Base-by-base conservation (phyloP, 805 yeast species). In the Yarrowia yakushimensis region DNA sequence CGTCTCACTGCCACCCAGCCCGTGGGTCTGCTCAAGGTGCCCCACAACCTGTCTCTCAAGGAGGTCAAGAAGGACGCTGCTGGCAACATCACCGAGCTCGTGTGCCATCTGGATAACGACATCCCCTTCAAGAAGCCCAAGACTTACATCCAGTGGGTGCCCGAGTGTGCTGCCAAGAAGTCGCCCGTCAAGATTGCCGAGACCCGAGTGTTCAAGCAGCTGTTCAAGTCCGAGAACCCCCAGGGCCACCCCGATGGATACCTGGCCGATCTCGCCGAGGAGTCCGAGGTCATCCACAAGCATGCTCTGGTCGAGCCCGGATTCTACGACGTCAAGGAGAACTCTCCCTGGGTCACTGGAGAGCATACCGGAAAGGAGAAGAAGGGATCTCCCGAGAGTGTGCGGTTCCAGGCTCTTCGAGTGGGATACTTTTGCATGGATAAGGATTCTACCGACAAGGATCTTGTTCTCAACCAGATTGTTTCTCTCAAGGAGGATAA, bases 141-240 rank as follows among this genome's bases (percentile, higher is more conserved):
- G 83, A 92, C 99, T 10, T 94, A 80, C 73, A 91, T 94, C 71
- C 99, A 94, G 77, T 94, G 99, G 99, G 85, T 94, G 59, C 96
- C 97, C 59, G 84, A 84, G 66, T 78, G 85, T 22, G 76, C 78
- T 31, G 81, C 82, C 65, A 78, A 83, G 69, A 76, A 78, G 42
- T 85, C 90, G 10, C 92, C 93, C 4, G 79, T 87, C 50, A 75
- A 75, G 61, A 74, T 94, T 63, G 74, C 80, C 30, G 96, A 94
- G 76, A 88, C 92, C 25, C 85, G 98, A 76, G 80, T 90, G 66
- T 91, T 93, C 77, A 88, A 90, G 71, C 93, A 85, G 73, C 79
- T 94, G 67, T 94, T 94, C 82, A 83, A 85, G 66, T 85, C 93
- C 60, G 98, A 94, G 70, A 94, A 93, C 72, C 99, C 99, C 43